Evolutionary conservation across 2,329 filamentous ascomycete genomes (phyloP).

Genomic region (Chlorencoelia australis): DNA sequence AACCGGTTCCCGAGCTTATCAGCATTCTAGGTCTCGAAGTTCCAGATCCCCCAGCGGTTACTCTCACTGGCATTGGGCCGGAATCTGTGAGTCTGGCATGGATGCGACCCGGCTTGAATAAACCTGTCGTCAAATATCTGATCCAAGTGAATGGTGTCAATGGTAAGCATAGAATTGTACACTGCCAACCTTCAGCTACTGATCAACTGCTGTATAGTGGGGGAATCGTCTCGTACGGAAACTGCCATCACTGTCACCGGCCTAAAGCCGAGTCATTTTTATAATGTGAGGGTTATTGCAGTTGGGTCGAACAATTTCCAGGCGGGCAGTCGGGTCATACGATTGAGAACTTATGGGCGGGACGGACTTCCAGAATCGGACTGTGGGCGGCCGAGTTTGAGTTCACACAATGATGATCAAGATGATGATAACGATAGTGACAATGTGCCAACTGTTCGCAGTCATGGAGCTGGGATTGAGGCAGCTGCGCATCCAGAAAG

Average conservation of each 20-base stretch:
- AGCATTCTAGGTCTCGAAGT: constrained; percentile 89
- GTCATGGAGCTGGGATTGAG: constrained; percentile 48
- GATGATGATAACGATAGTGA: constrained; percentile 34
- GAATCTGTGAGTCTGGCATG: constrained; percentile 86
- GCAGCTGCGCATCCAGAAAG: constrained; percentile 51
- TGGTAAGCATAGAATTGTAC: constrained; percentile 41
- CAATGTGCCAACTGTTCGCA: constrained; percentile 33
- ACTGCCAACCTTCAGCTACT: background rate
- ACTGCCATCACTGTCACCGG: constrained; percentile 87
- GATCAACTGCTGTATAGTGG: constrained; percentile 45
- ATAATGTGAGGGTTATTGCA: constrained; percentile 87
- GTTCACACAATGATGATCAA: constrained; percentile 43
- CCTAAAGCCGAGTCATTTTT: constrained; percentile 76
- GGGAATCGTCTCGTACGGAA: constrained; percentile 71
- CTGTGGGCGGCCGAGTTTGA: constrained; percentile 45
- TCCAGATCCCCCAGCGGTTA: constrained; percentile 79
- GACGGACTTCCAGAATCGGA: constrained; percentile 54
- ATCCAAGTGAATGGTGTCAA: constrained; percentile 91
- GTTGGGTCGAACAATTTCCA: constrained; percentile 90
- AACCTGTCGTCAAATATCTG: constrained; percentile 67
- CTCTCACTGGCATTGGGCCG: constrained; percentile 77
- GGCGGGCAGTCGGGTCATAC: constrained; percentile 75
- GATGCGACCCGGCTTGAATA: constrained; percentile 59
- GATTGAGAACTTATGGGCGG: constrained; percentile 64
- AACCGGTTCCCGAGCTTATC: constrained; percentile 83